A percentile compares a stretch with the other conserved stretches of the same genome.
Conservation (phyloP, 768 basidiomycete species). For the Rhizopogon vinicolor region DNA sequence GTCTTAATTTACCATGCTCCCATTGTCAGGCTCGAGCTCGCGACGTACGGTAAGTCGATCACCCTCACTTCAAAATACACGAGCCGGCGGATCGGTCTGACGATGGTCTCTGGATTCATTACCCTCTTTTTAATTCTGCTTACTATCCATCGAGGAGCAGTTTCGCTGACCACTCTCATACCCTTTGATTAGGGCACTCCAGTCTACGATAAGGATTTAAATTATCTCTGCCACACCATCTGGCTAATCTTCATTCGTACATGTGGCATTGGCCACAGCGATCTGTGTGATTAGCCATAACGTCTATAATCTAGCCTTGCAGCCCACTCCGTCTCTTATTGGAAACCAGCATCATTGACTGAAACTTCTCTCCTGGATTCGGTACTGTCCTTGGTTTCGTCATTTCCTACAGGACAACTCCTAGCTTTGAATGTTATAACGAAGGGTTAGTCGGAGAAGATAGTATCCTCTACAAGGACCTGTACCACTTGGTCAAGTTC, state of each 20-base stretch:
- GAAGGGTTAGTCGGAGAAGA: conserved; percentile 52
- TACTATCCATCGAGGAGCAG: too few relatives aligned
- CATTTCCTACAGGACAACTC: conserved; percentile 66
- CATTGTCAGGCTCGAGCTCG: too few relatives aligned
- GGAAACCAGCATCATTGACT: background rate
- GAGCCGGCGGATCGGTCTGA: too few relatives aligned
- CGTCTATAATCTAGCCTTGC: conserved; percentile 40
- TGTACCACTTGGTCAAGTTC: conserved; percentile 68
- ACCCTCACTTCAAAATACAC: too few relatives aligned
- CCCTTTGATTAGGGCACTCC: background rate
- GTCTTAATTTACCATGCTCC: too few relatives aligned
- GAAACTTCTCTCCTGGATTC: conserved; percentile 32
- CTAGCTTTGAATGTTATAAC: conserved; percentile 71
- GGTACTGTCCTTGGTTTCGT: conserved; percentile 75
- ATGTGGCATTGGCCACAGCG: conserved; percentile 42
- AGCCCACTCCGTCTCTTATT: conserved; percentile 30
- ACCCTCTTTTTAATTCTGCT: too few relatives aligned
- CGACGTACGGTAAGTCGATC: too few relatives aligned
- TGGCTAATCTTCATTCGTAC: conserved; percentile 31
- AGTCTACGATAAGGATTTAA: background rate
- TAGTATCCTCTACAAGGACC: conserved; percentile 34
- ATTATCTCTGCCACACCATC: background rate
- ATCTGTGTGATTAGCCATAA: conserved; percentile 49
- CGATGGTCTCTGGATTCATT: too few relatives aligned
- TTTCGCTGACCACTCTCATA: background rate